These are phyloP conservation scores for Crithidia acanthocephali DNA, from an alignment of 208 protist genomes.

Conservation along the genomic window DNA sequence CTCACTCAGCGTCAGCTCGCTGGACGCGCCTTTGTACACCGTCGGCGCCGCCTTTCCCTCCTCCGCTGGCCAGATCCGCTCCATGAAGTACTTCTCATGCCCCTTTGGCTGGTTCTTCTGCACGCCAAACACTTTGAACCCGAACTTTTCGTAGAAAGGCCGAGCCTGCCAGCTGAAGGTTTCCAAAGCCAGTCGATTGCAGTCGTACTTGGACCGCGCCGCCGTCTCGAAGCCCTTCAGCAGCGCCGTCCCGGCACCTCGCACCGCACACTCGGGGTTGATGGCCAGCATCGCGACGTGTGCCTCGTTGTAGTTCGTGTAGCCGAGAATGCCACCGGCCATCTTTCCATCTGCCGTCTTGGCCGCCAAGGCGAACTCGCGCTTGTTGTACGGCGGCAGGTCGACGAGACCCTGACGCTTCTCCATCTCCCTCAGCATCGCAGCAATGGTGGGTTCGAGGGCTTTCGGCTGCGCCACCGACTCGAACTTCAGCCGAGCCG, in stretches of 20 bases:
- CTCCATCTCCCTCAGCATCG: slow-evolving; percentile 17
- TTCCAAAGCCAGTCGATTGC: slow-evolving; percentile 39
- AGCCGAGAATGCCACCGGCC: slow-evolving; percentile 25
- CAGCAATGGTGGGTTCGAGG: background rate
- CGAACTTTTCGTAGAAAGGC: slow-evolving; percentile 48
- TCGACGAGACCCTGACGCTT: slow-evolving; percentile 16
- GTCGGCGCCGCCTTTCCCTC: slow-evolving; percentile 4
- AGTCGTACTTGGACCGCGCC: slow-evolving; percentile 14
- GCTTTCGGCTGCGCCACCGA: slow-evolving; percentile 5
- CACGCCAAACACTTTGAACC: slow-evolving; percentile 38
- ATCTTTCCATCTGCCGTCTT: slow-evolving; percentile 18
- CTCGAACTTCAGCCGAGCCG: slow-evolving; percentile 9
- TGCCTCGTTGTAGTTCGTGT: slow-evolving; percentile 32
- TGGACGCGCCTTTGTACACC: background rate
- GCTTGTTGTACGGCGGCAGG: slow-evolving; percentile 27
- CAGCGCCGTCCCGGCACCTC: slow-evolving; percentile 28
- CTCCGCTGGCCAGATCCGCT: slow-evolving; percentile 35
- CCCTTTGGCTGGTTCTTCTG: slow-evolving; percentile 36
- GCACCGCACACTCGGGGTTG: slow-evolving; percentile 19
- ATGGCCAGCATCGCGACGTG: slow-evolving; percentile 34
- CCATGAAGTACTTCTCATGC: slow-evolving; percentile 43
- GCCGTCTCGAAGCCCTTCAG: slow-evolving; percentile 28
- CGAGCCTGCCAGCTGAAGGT: slow-evolving; percentile 59
- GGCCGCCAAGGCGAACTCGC: slow-evolving; percentile 12
- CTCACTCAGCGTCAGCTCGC: slow-evolving; percentile 15